A percentile compares a stretch with the other conserved stretches of the same genome.
phyloP scores from a whole-genome alignment of 208 protist genomes.

The Wallacemonas rigidus region DNA sequence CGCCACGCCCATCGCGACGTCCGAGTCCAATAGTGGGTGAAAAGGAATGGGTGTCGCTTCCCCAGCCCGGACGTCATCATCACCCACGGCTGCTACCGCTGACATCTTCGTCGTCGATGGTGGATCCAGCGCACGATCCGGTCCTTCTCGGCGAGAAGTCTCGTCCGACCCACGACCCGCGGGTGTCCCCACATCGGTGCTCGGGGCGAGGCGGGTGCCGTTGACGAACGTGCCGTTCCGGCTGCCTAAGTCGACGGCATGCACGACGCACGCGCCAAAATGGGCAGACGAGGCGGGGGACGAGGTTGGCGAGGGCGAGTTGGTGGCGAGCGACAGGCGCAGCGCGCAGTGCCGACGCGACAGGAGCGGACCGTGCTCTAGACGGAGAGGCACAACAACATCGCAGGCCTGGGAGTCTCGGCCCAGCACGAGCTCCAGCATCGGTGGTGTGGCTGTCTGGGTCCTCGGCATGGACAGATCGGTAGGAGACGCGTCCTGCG shows the following conservation, averaged over 20 bases:
- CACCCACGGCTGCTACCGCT: neutral
- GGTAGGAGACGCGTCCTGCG: too few species aligned
- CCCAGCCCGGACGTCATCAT: neutral
- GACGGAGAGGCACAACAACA: conserved; percentile 30
- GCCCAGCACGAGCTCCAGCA: conserved; percentile 27
- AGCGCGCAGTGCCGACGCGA: conserved; percentile 42
- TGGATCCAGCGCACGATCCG: too few species aligned
- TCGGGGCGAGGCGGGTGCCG: conserved; percentile 22
- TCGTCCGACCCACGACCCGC: too few species aligned
- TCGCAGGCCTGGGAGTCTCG: conserved; percentile 27
- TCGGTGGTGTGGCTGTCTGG: too few species aligned
- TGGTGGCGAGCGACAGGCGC: conserved; percentile 11
- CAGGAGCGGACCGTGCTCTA: conserved; percentile 33
- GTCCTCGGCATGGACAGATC: too few species aligned
- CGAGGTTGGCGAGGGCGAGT: neutral
- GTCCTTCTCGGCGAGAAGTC: too few species aligned
- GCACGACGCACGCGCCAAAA: conserved; percentile 22
- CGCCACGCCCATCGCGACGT: conserved; percentile 8
- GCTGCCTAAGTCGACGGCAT: conserved; percentile 32
- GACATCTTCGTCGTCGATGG: conserved; percentile 6
- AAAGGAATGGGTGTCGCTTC: neutral
- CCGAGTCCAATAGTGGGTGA: conserved; percentile 1
- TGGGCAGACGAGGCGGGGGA: neutral
- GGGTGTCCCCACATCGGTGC: too few species aligned
- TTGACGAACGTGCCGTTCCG: conserved; percentile 50